Percentiles rank a stretch among this genome's conserved stretches.
These are phyloP conservation scores for Chrysanthemum lavandulifolium DNA, from an alignment of 129 eudicot species.

Conservation along the genomic window DNA sequence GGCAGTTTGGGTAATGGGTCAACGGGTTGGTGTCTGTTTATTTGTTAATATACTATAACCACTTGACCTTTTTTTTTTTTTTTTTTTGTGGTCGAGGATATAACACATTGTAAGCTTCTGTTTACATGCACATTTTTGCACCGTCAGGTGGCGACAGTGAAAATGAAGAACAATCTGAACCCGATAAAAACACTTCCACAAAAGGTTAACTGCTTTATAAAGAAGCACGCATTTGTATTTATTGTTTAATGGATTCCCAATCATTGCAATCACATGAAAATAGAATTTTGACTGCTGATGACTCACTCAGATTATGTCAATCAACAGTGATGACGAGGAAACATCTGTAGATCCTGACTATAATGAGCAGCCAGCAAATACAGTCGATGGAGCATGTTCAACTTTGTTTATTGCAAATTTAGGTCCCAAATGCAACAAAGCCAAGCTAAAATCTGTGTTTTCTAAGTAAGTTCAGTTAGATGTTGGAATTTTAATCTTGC, in stretches of 20 bases:
- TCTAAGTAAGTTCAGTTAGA: conserved; percentile 55
- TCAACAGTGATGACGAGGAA: conserved; percentile 52
- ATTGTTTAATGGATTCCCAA: neutral
- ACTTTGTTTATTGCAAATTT: conserved; percentile 93
- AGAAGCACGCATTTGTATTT: conserved; percentile 6
- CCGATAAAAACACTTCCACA: conserved; percentile 40
- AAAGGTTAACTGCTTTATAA: conserved; percentile 56
- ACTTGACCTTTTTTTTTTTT: no score
- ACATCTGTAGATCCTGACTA: conserved; percentile 42
- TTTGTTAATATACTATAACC: no score
- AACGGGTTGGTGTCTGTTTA: no score
- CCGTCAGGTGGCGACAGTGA: conserved; percentile 76
- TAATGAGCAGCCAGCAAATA: conserved; percentile 50
- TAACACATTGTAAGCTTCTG: neutral
- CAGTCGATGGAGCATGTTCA: conserved; percentile 67
- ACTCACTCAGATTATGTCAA: conserved; percentile 27
- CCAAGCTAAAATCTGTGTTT: conserved; percentile 62
- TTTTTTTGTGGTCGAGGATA: no score
- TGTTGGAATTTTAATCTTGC: neutral
- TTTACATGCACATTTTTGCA: conserved; percentile 27
- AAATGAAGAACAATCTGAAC: conserved; percentile 46
- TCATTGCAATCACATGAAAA: neutral
- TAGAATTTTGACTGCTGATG: neutral
- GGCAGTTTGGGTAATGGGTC: no score
- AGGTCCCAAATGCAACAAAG: conserved; percentile 83